A percentile compares a stretch with the other conserved stretches of the same genome.
These are phyloP conservation scores for Solanum sparsipilum DNA, from an alignment of 257 asterid genomes.

Conservation along the genomic window DNA sequence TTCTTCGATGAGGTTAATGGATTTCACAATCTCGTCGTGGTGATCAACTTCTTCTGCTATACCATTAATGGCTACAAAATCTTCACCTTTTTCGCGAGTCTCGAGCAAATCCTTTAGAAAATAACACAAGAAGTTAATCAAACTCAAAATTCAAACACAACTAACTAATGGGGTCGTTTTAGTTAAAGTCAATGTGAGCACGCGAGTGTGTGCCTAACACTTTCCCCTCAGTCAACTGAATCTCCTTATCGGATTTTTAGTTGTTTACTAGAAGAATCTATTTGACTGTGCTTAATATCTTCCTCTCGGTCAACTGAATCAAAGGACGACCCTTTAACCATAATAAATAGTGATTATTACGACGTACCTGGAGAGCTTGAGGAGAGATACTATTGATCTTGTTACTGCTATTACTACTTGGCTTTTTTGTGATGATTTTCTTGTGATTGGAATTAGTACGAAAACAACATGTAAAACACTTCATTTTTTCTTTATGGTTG, in stretches of 20 bases:
- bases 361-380: not conserved
- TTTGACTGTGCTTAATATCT: accelerated
- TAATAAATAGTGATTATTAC: not conserved
- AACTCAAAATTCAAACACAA: not conserved
- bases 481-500: constrained; percentile 13
- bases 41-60: constrained; percentile 1
- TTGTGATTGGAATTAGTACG: constrained; percentile 11
- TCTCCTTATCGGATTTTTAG: not conserved
- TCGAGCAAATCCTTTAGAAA: constrained; percentile 6
- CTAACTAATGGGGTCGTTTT: not conserved
- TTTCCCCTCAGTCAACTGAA: not conserved
- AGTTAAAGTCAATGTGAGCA: not conserved
- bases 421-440: not conserved
- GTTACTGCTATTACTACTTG: not conserved
- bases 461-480: constrained; percentile 34
- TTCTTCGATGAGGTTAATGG: constrained; percentile 3
- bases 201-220: not conserved
- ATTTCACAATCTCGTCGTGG: not conserved
- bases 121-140: not conserved
- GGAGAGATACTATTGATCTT: not conserved
- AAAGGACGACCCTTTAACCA: not conserved
- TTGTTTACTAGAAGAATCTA: not conserved
- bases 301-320: not conserved
- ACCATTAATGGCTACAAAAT: not conserved
- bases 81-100: not conserved